Evolutionary conservation across 1,139 yeast genomes (phyloP).

Genomic region (Arxiozyma bovina): DNA sequence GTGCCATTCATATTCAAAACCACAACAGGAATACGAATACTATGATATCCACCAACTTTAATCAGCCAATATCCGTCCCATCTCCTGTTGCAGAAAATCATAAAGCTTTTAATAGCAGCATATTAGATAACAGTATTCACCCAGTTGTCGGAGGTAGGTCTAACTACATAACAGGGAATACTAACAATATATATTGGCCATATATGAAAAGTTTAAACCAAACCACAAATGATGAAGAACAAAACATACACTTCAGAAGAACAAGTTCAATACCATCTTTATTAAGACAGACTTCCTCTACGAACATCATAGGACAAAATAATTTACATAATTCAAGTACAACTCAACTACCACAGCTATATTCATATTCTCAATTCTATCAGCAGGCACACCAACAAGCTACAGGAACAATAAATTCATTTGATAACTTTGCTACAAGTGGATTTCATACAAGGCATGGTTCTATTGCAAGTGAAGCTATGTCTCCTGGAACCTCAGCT

Average conservation of each 20-base stretch:
- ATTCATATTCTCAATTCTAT: slow-evolving; percentile 23
- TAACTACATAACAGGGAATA: slow-evolving; percentile 3
- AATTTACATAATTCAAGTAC: slow-evolving; percentile 18
- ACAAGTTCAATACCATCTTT: slow-evolving; percentile 21
- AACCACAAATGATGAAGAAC: slow-evolving; percentile 11
- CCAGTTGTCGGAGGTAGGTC: slow-evolving; percentile 9
- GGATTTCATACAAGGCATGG: slow-evolving; percentile 26
- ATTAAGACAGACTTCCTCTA: slow-evolving; percentile 16
- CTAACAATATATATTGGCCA: slow-evolving; percentile 16
- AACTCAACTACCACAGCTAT: slow-evolving; percentile 11
- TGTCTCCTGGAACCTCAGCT: slow-evolving; percentile 22
- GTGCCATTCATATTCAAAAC: slow-evolving; percentile 12
- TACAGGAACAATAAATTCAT: slow-evolving; percentile 13
- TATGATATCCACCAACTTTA: neutral
- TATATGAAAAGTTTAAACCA: slow-evolving; percentile 15
- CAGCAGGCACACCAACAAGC: slow-evolving; percentile 13
- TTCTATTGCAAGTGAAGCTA: slow-evolving; percentile 25
- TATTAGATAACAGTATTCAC: slow-evolving; percentile 1
- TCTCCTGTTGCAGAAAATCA: slow-evolving; percentile 11
- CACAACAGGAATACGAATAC: slow-evolving; percentile 4
- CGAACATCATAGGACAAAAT: slow-evolving; percentile 13
- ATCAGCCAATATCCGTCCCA: slow-evolving; percentile 5
- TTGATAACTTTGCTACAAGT: slow-evolving; percentile 19
- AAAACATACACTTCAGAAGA: slow-evolving; percentile 15
- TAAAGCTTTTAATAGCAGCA: slow-evolving; percentile 6